A percentile compares a stretch with the other conserved stretches of the same genome.
Conservation (phyloP, 2,329 filamentous ascomycete species). For the Talaromyces sp. region DNA sequence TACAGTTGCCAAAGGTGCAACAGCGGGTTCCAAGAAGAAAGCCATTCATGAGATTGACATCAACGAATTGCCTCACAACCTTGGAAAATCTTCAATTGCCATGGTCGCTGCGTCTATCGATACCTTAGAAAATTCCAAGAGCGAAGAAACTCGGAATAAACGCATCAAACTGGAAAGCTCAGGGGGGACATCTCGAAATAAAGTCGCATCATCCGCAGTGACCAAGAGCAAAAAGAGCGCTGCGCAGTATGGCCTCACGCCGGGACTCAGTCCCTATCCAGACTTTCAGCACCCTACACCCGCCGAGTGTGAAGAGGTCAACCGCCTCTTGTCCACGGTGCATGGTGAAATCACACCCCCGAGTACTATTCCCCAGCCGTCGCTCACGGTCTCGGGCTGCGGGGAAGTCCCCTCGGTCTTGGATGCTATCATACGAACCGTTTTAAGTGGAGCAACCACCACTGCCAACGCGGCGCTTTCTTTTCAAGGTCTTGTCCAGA, state of each 20-base stretch:
- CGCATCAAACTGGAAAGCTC: constrained; percentile 4
- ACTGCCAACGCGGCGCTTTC: constrained; percentile 59
- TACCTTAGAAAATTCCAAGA: not conserved
- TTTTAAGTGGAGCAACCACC: constrained; percentile 57
- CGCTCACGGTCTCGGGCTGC: constrained; percentile 65
- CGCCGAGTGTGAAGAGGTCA: constrained; percentile 65
- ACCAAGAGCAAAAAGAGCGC: constrained; percentile 28
- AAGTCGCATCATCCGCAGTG: constrained; percentile 2
- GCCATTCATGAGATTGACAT: constrained; percentile 13
- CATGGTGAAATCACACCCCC: constrained; percentile 64
- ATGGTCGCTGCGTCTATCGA: not conserved
- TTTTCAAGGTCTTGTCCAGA: constrained; percentile 59
- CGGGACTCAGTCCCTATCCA: constrained; percentile 60
- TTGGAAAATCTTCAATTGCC: constrained; percentile 33
- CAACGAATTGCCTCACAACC: constrained; percentile 52
- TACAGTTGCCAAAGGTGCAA: constrained; percentile 7
- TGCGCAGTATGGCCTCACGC: constrained; percentile 47
- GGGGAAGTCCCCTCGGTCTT: constrained; percentile 62
- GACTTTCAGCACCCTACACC: constrained; percentile 59
- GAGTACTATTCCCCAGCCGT: constrained; percentile 62
- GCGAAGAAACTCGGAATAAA: not conserved
- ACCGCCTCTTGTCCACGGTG: constrained; percentile 56
- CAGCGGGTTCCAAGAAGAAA: constrained; percentile 25
- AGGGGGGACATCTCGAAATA: not conserved
- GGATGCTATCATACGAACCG: constrained; percentile 58